Percentiles rank a stretch among this genome's conserved stretches.
Evolutionary conservation across 2,329 filamentous ascomycete species (phyloP).

Genomic region (Grosmannia serpens): DNA sequence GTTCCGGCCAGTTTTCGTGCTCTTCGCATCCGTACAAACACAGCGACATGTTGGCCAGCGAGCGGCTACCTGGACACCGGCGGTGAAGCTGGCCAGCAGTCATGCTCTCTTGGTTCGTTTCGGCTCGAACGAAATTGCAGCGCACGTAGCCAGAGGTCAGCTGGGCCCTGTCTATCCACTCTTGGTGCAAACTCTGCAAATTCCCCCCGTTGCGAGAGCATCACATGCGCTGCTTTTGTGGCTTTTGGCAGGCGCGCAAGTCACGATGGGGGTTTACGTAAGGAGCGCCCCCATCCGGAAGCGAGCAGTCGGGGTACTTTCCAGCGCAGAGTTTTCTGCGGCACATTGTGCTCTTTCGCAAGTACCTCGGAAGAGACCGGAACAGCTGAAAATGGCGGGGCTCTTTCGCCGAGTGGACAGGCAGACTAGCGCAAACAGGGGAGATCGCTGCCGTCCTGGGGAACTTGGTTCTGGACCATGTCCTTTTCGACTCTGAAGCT

Average conservation of each 20-base stretch:
- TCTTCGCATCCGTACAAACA: not conserved
- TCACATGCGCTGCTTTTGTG: not conserved
- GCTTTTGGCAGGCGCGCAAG: not conserved
- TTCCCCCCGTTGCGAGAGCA: not conserved
- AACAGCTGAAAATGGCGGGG: not conserved
- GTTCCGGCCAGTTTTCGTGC: constrained; percentile 1
- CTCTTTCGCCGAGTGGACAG: not conserved
- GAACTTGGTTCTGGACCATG: not conserved
- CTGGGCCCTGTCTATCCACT: not conserved
- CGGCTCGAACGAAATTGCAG: not conserved
- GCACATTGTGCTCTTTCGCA: not conserved
- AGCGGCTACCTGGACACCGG: not conserved
- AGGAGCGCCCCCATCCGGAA: not conserved
- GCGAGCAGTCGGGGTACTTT: not conserved
- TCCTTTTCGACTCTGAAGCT: not conserved
- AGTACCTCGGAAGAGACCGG: constrained; percentile 1
- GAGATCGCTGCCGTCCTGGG: not conserved
- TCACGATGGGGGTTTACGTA: not conserved
- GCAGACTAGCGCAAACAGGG: not conserved
- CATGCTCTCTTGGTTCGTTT: not conserved
- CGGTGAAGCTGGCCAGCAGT: not conserved
- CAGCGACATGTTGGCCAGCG: not conserved
- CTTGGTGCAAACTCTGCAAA: not conserved
- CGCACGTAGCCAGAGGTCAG: not conserved
- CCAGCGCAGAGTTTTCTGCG: not conserved